Evolutionary conservation across 176 grass and related monocot genomes (phyloP).

Genomic region (Elymus sibiricus): DNA sequence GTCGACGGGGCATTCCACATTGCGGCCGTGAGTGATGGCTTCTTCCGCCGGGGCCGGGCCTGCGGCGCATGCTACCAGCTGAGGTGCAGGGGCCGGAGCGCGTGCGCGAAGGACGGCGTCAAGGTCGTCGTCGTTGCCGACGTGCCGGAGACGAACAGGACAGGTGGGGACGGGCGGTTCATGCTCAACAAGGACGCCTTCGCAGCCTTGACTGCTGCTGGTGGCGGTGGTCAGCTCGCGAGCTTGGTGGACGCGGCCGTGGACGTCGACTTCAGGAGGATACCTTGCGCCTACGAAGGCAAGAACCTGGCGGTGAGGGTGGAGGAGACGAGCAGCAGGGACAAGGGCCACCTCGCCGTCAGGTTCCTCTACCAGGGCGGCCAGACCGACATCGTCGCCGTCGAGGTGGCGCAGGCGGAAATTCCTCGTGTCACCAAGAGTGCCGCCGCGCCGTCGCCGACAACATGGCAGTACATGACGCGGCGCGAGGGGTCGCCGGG

Average conservation of each 20-base stretch:
- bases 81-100: slow-evolving; percentile 29
- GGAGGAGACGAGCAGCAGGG: slow-evolving; percentile 40
- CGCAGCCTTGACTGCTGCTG: slow-evolving; percentile 34
- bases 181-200: slow-evolving; percentile 39
- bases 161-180: neutral
- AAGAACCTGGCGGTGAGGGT: slow-evolving; percentile 44
- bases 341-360: slow-evolving; percentile 21
- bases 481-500: neutral
- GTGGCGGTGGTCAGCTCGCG: neutral
- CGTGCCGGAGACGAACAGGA: neutral
- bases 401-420: slow-evolving; percentile 40
- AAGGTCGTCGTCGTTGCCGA: slow-evolving; percentile 45
- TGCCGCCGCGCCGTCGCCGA: neutral
- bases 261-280: slow-evolving; percentile 54
- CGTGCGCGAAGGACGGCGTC: slow-evolving; percentile 47
- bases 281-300: slow-evolving; percentile 43
- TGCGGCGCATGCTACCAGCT: slow-evolving; percentile 67
- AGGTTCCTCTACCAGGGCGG: slow-evolving; percentile 69
- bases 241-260: neutral
- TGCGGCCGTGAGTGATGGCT: slow-evolving; percentile 15
- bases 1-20: neutral
- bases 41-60: slow-evolving; percentile 36
- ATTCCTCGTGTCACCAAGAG: too few species aligned
- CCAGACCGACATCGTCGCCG: slow-evolving; percentile 62
- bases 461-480: slow-evolving; percentile 43